Percentiles rank a stretch among this genome's conserved stretches.
Evolutionary conservation across 148 eudicot species (phyloP).

Genomic region (Rhododendron henanense): DNA sequence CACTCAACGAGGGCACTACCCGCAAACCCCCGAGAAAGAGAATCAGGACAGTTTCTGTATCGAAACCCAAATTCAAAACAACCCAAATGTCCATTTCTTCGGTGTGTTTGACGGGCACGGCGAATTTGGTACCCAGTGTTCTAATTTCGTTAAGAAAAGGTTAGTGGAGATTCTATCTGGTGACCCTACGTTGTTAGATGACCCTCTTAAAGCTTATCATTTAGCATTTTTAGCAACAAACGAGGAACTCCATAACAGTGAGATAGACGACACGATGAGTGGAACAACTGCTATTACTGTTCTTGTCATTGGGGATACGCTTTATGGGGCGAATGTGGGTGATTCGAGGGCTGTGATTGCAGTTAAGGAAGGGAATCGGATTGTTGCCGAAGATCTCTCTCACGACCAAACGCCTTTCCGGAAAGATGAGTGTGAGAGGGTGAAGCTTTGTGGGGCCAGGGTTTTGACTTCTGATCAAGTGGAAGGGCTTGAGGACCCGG

Average conservation of each 20-base stretch:
- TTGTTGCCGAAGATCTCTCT: conserved; percentile 68
- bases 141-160: conserved; percentile 70
- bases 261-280: conserved; percentile 86
- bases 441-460: conserved; percentile 84
- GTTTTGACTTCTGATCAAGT: conserved; percentile 96
- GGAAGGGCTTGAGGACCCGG: conserved; percentile 84
- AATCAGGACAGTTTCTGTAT: conserved; percentile 88
- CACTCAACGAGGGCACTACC: conserved; percentile 70
- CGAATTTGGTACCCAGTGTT: conserved; percentile 67
- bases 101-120: conserved; percentile 99
- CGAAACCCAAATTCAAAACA: conserved; percentile 51
- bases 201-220: conserved; percentile 72
- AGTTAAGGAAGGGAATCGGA: conserved; percentile 49
- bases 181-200: conserved; percentile 53
- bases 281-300: conserved; percentile 97
- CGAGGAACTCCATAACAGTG: conserved; percentile 74
- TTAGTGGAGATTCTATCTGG: conserved; percentile 55
- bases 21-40: conserved; percentile 73
- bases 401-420: conserved; percentile 90
- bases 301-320: conserved; percentile 65
- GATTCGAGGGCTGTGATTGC: conserved; percentile 96
- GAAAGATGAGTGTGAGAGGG: conserved; percentile 92
- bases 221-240: conserved; percentile 63
- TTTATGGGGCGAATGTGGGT: conserved; percentile 92
- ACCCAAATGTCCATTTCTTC: conserved; percentile 82